Evolutionary conservation across 495 filamentous ascomycete genomes (phyloP).

Genomic region (Massariosphaeria phaeospora): DNA sequence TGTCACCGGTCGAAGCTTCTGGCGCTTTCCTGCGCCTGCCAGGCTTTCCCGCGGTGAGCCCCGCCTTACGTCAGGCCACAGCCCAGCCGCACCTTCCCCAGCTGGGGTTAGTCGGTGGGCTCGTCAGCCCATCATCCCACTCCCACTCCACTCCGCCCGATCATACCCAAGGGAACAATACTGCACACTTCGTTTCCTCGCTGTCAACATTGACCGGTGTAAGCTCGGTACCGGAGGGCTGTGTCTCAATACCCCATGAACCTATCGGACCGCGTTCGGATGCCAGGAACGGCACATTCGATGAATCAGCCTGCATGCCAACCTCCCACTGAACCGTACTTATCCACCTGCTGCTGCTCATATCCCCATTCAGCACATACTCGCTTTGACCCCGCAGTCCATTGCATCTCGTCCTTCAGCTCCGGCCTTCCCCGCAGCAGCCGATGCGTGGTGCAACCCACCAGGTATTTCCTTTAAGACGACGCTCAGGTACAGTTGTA

Average conservation of each 20-base stretch:
- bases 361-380: not conserved
- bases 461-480: not conserved
- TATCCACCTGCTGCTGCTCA: not conserved
- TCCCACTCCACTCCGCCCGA: too few species aligned
- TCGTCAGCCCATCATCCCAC: not conserved
- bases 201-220: not conserved
- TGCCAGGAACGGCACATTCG: not conserved
- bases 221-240: not conserved
- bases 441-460: too few species aligned
- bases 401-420: not conserved
- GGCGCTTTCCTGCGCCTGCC: constrained; percentile 3
- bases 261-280: not conserved
- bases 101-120: not conserved
- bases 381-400: constrained; percentile 4
- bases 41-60: not conserved
- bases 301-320: not conserved
- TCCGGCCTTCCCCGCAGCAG: constrained; percentile 8
- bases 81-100: not conserved
- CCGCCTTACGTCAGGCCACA: constrained; percentile 1
- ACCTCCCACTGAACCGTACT: not conserved
- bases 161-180: too few species aligned
- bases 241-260: not conserved
- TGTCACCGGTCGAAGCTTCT: constrained; percentile 27
- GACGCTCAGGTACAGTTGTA: constrained; percentile 5
- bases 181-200: too few species aligned